These are phyloP conservation scores for Coriaria nepalensis DNA, from an alignment of 306 rosid genomes.

Conservation along the genomic window DNA sequence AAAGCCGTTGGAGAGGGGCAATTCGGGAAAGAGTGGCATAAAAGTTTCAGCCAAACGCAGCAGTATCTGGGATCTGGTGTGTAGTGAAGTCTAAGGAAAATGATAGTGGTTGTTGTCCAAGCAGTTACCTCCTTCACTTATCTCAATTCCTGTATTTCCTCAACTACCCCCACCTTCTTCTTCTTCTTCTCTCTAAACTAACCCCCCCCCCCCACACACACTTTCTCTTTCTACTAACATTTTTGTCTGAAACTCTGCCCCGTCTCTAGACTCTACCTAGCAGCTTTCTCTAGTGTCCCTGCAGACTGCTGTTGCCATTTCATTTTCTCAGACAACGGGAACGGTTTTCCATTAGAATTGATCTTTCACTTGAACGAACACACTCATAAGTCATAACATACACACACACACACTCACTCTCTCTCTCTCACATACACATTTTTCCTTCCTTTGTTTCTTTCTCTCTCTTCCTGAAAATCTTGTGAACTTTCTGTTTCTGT, in stretches of 20 bases:
- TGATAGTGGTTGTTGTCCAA: slow-evolving; percentile 33
- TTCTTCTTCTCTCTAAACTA: neutral
- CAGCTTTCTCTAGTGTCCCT: neutral
- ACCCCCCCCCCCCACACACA: slow-evolving; percentile 4
- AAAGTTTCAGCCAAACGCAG: slow-evolving; percentile 15
- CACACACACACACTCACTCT: slow-evolving; percentile 1
- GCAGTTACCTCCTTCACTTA: slow-evolving; percentile 23
- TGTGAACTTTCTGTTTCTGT: slow-evolving; percentile 3
- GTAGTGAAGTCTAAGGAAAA: slow-evolving; percentile 46
- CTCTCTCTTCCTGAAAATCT: slow-evolving; percentile 1
- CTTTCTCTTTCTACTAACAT: slow-evolving; percentile 8
- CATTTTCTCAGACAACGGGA: slow-evolving; percentile 28
- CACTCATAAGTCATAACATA: neutral
- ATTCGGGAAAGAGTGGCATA: slow-evolving; percentile 12
- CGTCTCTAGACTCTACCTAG: neutral
- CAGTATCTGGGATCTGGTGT: slow-evolving; percentile 17
- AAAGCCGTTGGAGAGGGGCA: slow-evolving; percentile 28
- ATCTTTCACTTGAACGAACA: slow-evolving; percentile 8
- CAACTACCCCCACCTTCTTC: slow-evolving; percentile 26
- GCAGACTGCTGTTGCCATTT: slow-evolving; percentile 16
- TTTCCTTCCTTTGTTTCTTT: slow-evolving; percentile 6
- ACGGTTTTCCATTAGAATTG: slow-evolving; percentile 19
- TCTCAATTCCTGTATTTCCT: slow-evolving; percentile 18
- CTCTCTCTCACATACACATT: neutral
- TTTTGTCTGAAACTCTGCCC: slow-evolving; percentile 4